Evolutionary conservation across 352 stramenopile genomes (phyloP), one percentile per base, ranked within the genome.

Genomic region (Pilasporangium apinafurcum): DNA sequence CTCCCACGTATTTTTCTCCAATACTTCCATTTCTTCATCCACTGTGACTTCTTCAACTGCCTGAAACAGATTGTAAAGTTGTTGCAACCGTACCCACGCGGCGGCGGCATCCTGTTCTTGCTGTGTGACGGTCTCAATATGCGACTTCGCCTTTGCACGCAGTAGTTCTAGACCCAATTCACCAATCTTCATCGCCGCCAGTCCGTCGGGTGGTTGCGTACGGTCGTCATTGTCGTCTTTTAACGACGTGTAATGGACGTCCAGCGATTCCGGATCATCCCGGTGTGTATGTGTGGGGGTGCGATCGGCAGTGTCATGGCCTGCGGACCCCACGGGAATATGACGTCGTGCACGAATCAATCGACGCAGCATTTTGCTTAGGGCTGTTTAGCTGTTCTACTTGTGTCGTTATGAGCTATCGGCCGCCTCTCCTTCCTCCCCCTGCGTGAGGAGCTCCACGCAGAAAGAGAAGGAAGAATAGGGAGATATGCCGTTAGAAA

Each of bases 1-100:
- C 29, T 17, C 25, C 8, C 17, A 34, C 38, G 22, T 13, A 25
- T 45, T 59, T 12, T 63, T 44, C 16, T 22, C 33, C 17, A 34
- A 40, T 20, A 51, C 8, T 17, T 65, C 56, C 20, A 57, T 58
- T 9, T 64, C 53, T 4, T 62, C 50, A 17, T 39, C 46, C 28
- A 61, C 60, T 1, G 40, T 34, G 9, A 37, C 31, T 6, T 55
- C 50, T 29, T 75, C 53, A 28, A 68, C 56, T 22, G 59, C 55
- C 34, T 62, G 62, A 43, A 87, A 90, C 20, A 87, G 51, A 2
- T 57, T 53, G 53, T 87, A 86, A 27, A 90, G 53, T 12, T 59
- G 60, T 45, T 73, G 63, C 18, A 90, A 42, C 7, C 78, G 68
- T 24, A 48, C 44, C 74, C 74, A 90, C 4, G 75, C 74, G 31